Percentiles rank a stretch among this genome's conserved stretches.
These are phyloP conservation scores for Ophiostoma novo-ulmi DNA, from an alignment of 2,329 filamentous ascomycete species.

Conservation along the genomic window DNA sequence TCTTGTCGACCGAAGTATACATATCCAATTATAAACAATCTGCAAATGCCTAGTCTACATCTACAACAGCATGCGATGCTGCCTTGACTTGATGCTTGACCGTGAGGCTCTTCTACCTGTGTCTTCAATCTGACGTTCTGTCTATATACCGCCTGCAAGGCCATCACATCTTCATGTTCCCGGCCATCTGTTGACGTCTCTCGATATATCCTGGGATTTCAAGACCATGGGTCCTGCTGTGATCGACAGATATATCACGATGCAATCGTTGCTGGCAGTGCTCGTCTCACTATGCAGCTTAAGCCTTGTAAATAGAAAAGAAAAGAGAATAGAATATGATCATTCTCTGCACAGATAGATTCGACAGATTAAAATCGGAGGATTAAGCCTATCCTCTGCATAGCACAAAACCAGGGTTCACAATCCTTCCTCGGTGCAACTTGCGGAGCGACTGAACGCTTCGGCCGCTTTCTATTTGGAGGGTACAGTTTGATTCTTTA, in stretches of 20 bases:
- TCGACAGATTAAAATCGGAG: not conserved
- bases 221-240: not conserved
- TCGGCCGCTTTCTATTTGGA: not conserved
- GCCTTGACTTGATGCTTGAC: not conserved
- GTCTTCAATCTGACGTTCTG: not conserved
- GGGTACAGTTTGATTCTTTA: too few species aligned
- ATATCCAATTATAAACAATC: too few species aligned
- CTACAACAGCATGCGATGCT: not conserved
- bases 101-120: not conserved
- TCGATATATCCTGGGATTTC: not conserved
- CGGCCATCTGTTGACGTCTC: not conserved
- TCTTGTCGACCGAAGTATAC: not conserved
- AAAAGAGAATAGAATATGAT: not conserved
- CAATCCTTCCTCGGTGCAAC: slow-evolving; percentile 1
- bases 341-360: too few species aligned
- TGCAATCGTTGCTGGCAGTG: not conserved
- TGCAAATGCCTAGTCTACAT: not conserved
- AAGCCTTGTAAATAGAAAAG: not conserved
- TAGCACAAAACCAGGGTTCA: slow-evolving; percentile 3
- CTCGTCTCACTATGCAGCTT: not conserved
- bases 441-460: not conserved
- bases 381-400: not conserved
- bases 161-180: not conserved
- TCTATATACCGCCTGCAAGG: not conserved
- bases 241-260: not conserved